Conservation (phyloP, 2,329 filamentous ascomycete genomes). For the Calonectria leucothoes region DNA sequence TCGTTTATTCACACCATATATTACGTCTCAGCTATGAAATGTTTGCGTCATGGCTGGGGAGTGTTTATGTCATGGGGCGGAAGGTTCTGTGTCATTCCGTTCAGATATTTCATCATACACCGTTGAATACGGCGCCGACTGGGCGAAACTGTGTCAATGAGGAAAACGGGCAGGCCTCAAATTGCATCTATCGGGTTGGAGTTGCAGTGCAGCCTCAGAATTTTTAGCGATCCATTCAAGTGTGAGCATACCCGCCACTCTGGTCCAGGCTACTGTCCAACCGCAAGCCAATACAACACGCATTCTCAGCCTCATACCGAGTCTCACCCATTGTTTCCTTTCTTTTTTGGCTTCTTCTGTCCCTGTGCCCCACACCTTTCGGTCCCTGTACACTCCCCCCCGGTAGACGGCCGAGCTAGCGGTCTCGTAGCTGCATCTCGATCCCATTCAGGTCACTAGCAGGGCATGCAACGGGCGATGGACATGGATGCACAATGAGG, state of each 20-base stretch:
- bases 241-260: background rate
- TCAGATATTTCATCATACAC: background rate
- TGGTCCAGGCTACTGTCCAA: background rate
- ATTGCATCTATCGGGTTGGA: constrained; percentile 5
- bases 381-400: background rate
- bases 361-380: background rate
- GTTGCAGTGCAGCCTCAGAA: constrained; percentile 1
- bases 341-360: background rate
- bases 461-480: constrained; percentile 10
- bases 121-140: background rate
- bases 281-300: constrained; percentile 6
- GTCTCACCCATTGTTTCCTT: background rate
- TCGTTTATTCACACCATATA: background rate
- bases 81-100: background rate
- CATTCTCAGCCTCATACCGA: constrained; percentile 1
- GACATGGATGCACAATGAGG: constrained; percentile 42
- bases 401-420: background rate
- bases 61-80: background rate
- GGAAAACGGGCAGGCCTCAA: background rate
- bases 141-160: background rate
- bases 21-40: background rate
- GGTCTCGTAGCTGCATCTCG: constrained; percentile 8
- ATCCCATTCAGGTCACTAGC: background rate
- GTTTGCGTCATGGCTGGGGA: background rate
- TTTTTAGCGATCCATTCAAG: background rate